phyloP scores from a whole-genome alignment of 225 moss, liverwort and hornwort species.

The Pseudoscleropodium purum region DNA sequence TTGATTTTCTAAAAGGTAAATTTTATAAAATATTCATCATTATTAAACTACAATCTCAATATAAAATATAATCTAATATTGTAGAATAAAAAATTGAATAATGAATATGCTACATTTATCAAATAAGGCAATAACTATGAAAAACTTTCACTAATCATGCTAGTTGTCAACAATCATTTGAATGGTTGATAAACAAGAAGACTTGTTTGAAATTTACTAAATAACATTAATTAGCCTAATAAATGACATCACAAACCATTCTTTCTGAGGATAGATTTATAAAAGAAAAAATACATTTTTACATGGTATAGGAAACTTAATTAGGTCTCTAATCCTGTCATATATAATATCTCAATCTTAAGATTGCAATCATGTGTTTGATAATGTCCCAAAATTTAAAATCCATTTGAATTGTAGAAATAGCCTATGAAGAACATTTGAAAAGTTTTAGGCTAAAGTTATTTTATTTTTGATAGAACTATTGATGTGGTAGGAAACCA shows the following conservation, averaged over 20 bases:
- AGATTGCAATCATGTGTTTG: too few relatives aligned
- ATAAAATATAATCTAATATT: not conserved
- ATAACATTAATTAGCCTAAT: not conserved
- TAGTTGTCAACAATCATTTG: not conserved
- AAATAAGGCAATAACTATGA: rapidly evolving
- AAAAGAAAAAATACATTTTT: not conserved
- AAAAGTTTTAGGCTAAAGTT: too few relatives aligned
- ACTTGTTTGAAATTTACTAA: not conserved
- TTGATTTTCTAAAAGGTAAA: not conserved
- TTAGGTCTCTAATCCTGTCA: too few relatives aligned
- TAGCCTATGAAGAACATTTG: too few relatives aligned
- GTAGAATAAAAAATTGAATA: not conserved
- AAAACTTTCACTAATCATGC: not conserved
- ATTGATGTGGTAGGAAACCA: too few relatives aligned
- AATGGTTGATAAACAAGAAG: not conserved
- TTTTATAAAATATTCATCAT: not conserved
- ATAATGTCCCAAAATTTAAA: too few relatives aligned
- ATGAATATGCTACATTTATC: not conserved
- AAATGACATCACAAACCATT: not conserved
- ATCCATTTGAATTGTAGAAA: too few relatives aligned
- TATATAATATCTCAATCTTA: too few relatives aligned
- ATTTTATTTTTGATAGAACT: too few relatives aligned
- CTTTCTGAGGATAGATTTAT: not conserved
- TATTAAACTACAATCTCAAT: not conserved
- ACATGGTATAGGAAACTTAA: not conserved